Base-by-base conservation (phyloP, 2,329 filamentous ascomycete species). In the Macrophomina tecta region DNA sequence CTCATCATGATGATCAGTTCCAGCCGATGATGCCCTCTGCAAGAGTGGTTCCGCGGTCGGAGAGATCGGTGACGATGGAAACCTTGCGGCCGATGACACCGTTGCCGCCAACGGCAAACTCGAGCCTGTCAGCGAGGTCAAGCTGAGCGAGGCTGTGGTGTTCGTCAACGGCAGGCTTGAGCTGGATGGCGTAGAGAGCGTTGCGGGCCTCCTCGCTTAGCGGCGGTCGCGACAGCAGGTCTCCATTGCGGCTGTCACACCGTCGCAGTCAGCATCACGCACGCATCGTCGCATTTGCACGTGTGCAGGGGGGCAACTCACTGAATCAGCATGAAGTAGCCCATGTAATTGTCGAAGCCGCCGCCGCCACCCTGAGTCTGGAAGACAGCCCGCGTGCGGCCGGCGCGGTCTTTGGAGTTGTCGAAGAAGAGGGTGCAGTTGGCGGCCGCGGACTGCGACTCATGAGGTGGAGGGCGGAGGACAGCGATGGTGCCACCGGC, bases 11-110 rank as follows among this genome's bases (percentile, higher is more conserved):
- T 18, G 23, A 5, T 67, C 65, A 67, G 34, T 67, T 67, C 30
- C 53, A 67, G 40, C 66, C 66, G 30, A 67, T 65, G 23, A 67
- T 67, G n/a, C 66, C 66, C 30, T 67, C 60, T 11, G 61, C 61
- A 1, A 67, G 30, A 7, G 32, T 53, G 38, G 42, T 52, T 16
- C 60, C 52, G 16, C 30, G 30, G 42, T 62, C 64, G 3, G 28
- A 62, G 23, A 65, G 7, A 23, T 34, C 58, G 1, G 51, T 56
- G 14, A 67, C 52, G 30, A 67, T 58, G 6, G 66, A 67, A 5
- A 67, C 66, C 16, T 55, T 53, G 12, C 66, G 40, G 7, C 66
- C 66, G 30, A 67, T 65, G 46, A 67, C 52, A 8, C 66, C 66
- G 12, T 48, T 46, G 4, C 32, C 66, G 32, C 66, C 66, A 30